Percentiles rank a stretch among this genome's conserved stretches.
These are phyloP conservation scores for Pythium aquatile DNA, from an alignment of 352 stramenopile species.

Conservation along the genomic window DNA sequence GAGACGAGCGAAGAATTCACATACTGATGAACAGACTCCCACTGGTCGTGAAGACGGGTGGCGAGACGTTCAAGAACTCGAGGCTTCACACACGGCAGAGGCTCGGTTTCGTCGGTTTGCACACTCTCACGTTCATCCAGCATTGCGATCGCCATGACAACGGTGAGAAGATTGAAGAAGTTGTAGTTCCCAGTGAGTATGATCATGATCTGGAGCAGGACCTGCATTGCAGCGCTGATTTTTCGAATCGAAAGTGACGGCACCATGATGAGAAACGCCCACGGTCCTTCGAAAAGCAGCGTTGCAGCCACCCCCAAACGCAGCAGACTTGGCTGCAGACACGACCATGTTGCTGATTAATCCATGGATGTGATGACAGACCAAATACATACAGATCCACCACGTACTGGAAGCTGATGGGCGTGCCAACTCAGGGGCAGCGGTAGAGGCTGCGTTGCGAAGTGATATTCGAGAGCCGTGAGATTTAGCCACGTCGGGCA, in stretches of 20 bases:
- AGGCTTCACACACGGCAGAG: neutral
- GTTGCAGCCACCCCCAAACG: slow-evolving; percentile 77
- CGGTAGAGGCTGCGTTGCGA: slow-evolving; percentile 83
- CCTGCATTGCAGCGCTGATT: slow-evolving; percentile 61
- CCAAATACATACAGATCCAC: neutral
- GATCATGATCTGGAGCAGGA: slow-evolving; percentile 83
- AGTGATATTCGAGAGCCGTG: slow-evolving; percentile 92
- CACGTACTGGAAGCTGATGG: slow-evolving; percentile 67
- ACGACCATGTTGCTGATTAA: neutral
- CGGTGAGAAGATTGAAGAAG: slow-evolving; percentile 93
- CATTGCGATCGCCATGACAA: slow-evolving; percentile 37
- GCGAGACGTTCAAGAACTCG: neutral
- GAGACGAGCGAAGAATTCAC: neutral
- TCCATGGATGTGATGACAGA: neutral
- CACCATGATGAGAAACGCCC: slow-evolving; percentile 77
- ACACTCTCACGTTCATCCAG: slow-evolving; percentile 28
- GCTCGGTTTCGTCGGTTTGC: neutral
- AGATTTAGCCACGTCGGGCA: slow-evolving; percentile 91
- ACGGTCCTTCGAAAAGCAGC: slow-evolving; percentile 88
- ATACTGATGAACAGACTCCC: slow-evolving; percentile 30
- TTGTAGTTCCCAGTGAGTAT: slow-evolving; percentile 92
- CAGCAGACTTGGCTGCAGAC: slow-evolving; percentile 59
- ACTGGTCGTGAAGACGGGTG: slow-evolving; percentile 13
- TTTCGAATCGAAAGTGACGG: slow-evolving; percentile 55
- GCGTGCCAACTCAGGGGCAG: slow-evolving; percentile 84